Evolutionary conservation across 371 early-diverging fungal genomes (phyloP).

Genomic region (Zychaea mexicana): DNA sequence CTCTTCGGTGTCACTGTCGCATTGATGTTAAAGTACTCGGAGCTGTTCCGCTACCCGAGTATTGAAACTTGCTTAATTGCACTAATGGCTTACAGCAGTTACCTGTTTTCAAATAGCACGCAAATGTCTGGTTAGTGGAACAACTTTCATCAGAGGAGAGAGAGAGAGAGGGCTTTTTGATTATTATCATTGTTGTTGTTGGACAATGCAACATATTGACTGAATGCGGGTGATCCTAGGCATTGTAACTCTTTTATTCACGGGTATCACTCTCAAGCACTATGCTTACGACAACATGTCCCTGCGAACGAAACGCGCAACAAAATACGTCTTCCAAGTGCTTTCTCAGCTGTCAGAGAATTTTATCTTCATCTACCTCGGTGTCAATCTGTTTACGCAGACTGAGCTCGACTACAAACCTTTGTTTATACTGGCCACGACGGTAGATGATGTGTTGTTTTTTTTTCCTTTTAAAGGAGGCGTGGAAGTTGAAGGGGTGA

Average conservation of each 20-base stretch:
- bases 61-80: conserved; percentile 85
- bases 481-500: too few relatives aligned
- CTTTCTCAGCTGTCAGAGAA: conserved; percentile 89
- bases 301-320: conserved; percentile 69
- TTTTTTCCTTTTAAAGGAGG: too few relatives aligned
- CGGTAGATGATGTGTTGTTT: conserved; percentile 36
- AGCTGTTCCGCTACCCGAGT: conserved; percentile 74
- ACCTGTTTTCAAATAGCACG: conserved; percentile 86
- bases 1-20: conserved; percentile 77
- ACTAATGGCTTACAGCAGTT: conserved; percentile 88
- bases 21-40: conserved; percentile 79
- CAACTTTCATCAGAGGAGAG: neutral
- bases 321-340: conserved; percentile 88
- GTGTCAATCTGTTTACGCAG: conserved; percentile 86
- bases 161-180: neutral
- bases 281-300: conserved; percentile 93
- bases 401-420: conserved; percentile 71
- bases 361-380: conserved; percentile 95
- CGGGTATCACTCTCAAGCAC: conserved; percentile 90
- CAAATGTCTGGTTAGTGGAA: conserved; percentile 73
- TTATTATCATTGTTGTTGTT: too few relatives aligned
- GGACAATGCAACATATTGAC: too few relatives aligned
- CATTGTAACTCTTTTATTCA: conserved; percentile 94
- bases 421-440: conserved; percentile 72
- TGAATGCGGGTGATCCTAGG: conserved; percentile 48